Evolutionary conservation across 2,329 filamentous ascomycete genomes (phyloP), one percentile per base, ranked within the genome.

Genomic region (Harringtonia aguacate): DNA sequence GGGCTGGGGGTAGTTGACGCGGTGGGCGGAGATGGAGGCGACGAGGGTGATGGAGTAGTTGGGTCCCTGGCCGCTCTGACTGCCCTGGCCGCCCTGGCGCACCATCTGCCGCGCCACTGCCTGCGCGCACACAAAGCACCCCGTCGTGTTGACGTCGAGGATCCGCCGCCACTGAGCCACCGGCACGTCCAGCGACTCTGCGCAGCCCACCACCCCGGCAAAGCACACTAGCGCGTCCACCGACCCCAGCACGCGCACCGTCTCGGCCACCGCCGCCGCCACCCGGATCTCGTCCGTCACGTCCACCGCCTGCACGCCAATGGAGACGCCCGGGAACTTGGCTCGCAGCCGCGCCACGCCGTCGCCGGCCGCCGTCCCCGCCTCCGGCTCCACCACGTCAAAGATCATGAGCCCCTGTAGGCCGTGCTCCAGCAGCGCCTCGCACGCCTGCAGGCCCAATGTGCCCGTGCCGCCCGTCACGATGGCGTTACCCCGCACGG

Each of bases 131-230:
- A 87, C 64, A 53, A 86, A 89, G 0, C 72, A 66, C 0, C 84
- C 84, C 0, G 80, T 84, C 2, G 80, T 75, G 56, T 89, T 89
- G 55, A 88, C 72, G 45, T 86, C 81, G 18, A 87, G 54, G 0
- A 81, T 72, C 24, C 70, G 69, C 8, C 77, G 70, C 72, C 77
- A 88, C 50, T 81, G 67, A 2, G 67, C 63, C 1, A 70, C 60
- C 0, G 68, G 61, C 64, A 80, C 77, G 2, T 81, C 74, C 1
- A 83, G 58, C 0, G 81, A 75, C 48, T 77, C 72, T 0, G 70
- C 65, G 50, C 75, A 81, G 31, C 69, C 70, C 0, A 86, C 83
- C 0, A 87, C 70, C 6, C 84, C 83, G 0, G 81, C 83, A 53
- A 84, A 84, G 51, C 75, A 79, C 50, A 76, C 68, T 2, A 83